Base-by-base conservation (phyloP, 2,329 filamentous ascomycete species). In the Alternaria burnsii region DNA sequence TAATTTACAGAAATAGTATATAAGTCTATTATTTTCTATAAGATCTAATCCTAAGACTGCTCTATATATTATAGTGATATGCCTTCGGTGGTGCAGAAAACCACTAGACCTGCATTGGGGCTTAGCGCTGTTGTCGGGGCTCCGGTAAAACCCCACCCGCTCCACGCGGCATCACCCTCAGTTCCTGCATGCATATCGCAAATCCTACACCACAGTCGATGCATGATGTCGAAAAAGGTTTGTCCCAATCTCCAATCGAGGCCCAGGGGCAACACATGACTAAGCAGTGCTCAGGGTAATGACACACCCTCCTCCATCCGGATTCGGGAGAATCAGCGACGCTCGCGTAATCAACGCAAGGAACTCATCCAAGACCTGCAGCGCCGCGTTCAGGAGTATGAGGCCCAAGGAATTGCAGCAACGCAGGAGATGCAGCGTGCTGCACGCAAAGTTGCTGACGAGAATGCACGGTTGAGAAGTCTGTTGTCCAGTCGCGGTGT, bases 281-380 rank as follows among this genome's bases (percentile, higher is more conserved):
- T 58, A 54, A 58, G 16, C 22, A 11, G 10, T 7, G 1, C 8
- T 14, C 36, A 67, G 65, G 55, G 59, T n/a, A 65, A 36, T 14
- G 83, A 85, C 36, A 61, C 60, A 7, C 58, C 65, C 28, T 59
- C 59, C 22, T 61, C 69, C 4, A 61, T 60, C 12, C 88, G 90
- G 62, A 88, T 92, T 65, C 86, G 90, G 62, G 89, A 93, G 68
- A 93, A 93, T 71, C 91, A 93, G 74, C 84, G 91, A 52, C 87
- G 90, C 62, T 91, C 88, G 12, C 87, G 91, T 40, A 88, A 88
- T 30, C 85, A 89, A 30, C 85, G 88, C 66, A 90, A 89, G 79
- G 89, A 91, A 72, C 91, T 92, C 71, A 79, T 92, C 51, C 81
- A 87, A 62, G 87, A 89, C 51, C 83, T 92, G 26, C 89, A 92